These are phyloP conservation scores for Hypoxylon crocopeplum DNA, from an alignment of 495 filamentous ascomycete genomes.

Conservation along the genomic window DNA sequence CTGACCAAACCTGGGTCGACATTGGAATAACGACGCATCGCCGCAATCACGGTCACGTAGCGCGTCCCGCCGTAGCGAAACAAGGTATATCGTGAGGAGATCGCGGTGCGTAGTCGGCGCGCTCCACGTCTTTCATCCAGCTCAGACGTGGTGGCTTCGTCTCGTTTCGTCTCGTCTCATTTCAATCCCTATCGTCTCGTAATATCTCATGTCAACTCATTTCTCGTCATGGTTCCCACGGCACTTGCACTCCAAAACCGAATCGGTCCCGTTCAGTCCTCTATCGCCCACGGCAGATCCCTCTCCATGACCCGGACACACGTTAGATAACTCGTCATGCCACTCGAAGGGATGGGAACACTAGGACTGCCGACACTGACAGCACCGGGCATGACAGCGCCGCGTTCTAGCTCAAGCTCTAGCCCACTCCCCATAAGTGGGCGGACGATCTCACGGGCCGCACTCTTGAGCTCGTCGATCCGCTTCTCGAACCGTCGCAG, in stretches of 20 bases:
- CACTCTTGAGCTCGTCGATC: slow-evolving; percentile 83
- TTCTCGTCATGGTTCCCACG: background rate
- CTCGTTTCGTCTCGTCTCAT: slow-evolving; percentile 12
- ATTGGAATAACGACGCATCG: background rate
- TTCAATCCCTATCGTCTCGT: slow-evolving; percentile 2
- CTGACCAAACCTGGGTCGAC: slow-evolving; percentile 16
- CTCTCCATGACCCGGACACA: slow-evolving; percentile 78
- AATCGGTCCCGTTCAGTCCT: slow-evolving; percentile 28
- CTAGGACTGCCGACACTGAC: slow-evolving; percentile 47
- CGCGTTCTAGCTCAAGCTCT: slow-evolving; percentile 67
- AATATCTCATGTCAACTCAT: slow-evolving; percentile 7
- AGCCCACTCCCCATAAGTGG: slow-evolving; percentile 85
- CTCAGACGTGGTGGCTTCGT: background rate
- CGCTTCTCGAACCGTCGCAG: slow-evolving; percentile 81
- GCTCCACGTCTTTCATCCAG: slow-evolving; percentile 5
- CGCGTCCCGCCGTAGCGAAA: background rate
- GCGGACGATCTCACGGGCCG: slow-evolving; percentile 82
- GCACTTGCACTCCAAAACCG: background rate
- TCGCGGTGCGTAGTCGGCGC: background rate
- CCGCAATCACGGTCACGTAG: background rate
- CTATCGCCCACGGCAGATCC: slow-evolving; percentile 76
- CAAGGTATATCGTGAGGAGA: background rate
- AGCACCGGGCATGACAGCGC: slow-evolving; percentile 15
- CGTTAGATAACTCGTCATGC: slow-evolving; percentile 73
- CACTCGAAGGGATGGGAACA: slow-evolving; percentile 14